Percentiles rank a stretch among this genome's conserved stretches.
phyloP scores from a whole-genome alignment of 129 eudicot species.

The Apium graveolens region DNA sequence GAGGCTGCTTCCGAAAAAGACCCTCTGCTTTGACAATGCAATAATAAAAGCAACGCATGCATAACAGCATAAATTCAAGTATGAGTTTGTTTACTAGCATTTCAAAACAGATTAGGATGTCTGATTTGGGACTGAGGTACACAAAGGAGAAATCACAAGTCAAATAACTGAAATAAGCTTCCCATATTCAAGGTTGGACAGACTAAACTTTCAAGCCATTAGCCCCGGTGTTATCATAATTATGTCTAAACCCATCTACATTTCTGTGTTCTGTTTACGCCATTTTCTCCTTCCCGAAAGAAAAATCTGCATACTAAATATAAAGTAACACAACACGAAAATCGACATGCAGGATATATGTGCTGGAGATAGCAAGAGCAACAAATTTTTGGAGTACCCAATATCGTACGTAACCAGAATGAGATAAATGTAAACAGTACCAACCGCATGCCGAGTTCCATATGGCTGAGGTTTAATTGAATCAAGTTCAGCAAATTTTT shows the following conservation, averaged over 20 bases:
- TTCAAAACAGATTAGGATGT: too few relatives aligned
- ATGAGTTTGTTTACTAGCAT: too few relatives aligned
- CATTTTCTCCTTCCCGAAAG: neutral
- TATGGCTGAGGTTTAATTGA: constrained; percentile 67
- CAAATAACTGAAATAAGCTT: too few relatives aligned
- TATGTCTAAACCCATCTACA: neutral
- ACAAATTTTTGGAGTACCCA: neutral
- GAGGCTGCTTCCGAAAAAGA: too few relatives aligned
- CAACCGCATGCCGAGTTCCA: constrained; percentile 83
- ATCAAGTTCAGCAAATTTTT: constrained; percentile 56
- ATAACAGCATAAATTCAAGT: too few relatives aligned
- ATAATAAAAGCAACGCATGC: too few relatives aligned
- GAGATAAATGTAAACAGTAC: constrained; percentile 17
- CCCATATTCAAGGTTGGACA: too few relatives aligned
- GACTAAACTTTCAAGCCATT: neutral
- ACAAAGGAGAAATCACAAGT: too few relatives aligned
- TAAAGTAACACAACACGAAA: neutral
- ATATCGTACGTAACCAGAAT: constrained; percentile 6
- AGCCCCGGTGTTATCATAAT: neutral
- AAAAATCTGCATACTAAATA: neutral
- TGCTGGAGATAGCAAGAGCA: neutral
- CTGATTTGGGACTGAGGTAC: too few relatives aligned
- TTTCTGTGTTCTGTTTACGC: too few relatives aligned
- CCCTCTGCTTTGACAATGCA: too few relatives aligned
- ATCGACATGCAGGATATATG: neutral